phyloP scores from a whole-genome alignment of 495 filamentous ascomycete species.

The Aspergillus baeticus region DNA sequence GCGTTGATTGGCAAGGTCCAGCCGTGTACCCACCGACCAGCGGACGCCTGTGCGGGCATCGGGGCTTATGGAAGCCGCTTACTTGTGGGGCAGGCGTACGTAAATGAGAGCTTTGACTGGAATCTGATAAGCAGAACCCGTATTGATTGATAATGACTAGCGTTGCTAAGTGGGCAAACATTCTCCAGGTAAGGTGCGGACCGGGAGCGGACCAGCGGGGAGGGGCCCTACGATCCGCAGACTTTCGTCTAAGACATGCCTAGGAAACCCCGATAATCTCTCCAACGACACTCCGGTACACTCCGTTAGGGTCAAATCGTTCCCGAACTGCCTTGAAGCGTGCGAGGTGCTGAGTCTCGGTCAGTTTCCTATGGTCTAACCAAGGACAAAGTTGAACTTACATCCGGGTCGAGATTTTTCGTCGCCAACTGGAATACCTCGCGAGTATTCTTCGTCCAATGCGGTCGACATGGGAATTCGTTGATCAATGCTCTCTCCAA shows the following conservation, averaged over 20 bases:
- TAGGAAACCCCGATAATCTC: conserved; percentile 16
- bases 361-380: not conserved
- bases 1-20: no score
- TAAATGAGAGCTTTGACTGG: no score
- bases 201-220: not conserved
- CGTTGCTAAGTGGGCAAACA: not conserved
- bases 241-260: not conserved
- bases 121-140: no score
- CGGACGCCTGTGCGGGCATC: no score
- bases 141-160: not conserved
- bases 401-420: conserved; percentile 15
- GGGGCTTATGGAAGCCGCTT: not conserved
- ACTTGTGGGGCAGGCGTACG: not conserved
- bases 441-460: conserved; percentile 18
- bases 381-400: not conserved
- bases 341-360: conserved; percentile 6
- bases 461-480: conserved; percentile 15
- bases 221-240: not conserved
- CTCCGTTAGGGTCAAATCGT: conserved; percentile 12
- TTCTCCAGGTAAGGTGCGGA: not conserved
- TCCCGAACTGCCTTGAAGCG: conserved; percentile 16
- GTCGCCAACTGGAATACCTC: conserved; percentile 12
- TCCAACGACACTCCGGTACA: conserved; percentile 13
- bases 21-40: no score
- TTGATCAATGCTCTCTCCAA: conserved; percentile 8